Percentiles rank a stretch among this genome's conserved stretches.
These are phyloP conservation scores for Neltuma alba DNA, from an alignment of 306 rosid genomes.

Conservation along the genomic window DNA sequence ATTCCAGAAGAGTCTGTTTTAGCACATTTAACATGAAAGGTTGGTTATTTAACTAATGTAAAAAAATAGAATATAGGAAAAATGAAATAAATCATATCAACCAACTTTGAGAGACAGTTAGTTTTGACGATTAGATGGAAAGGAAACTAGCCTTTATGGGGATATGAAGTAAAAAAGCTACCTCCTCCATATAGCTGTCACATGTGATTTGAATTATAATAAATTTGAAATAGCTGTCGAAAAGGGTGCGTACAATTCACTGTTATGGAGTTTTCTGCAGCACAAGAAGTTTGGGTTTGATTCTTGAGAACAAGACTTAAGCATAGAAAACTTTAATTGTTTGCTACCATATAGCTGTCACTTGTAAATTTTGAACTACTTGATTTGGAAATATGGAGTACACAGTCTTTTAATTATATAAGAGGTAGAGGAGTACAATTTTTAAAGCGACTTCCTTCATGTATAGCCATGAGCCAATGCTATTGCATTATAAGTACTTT, in stretches of 20 bases:
- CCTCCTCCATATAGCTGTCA: slow-evolving; percentile 31
- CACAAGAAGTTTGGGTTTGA: not conserved
- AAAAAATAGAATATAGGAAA: not conserved
- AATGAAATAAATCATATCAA: slow-evolving; percentile 25
- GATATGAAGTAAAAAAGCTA: slow-evolving; percentile 37
- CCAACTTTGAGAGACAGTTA: slow-evolving; percentile 57
- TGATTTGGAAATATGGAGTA: not conserved
- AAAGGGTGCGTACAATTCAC: not conserved
- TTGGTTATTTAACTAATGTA: slow-evolving; percentile 14
- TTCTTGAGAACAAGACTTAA: not conserved
- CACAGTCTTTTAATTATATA: not conserved
- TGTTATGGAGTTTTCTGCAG: not conserved
- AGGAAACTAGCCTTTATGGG: slow-evolving; percentile 36
- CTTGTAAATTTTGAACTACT: too few species aligned
- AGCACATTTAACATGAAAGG: slow-evolving; percentile 15
- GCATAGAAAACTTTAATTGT: too few species aligned
- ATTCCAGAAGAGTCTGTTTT: slow-evolving; percentile 35
- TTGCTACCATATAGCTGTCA: too few species aligned
- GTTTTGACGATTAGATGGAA: slow-evolving; percentile 78
- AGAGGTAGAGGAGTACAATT: slow-evolving; percentile 4
- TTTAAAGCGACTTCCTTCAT: slow-evolving; percentile 9
- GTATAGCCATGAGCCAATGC: not conserved
- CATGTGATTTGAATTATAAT: slow-evolving; percentile 25
- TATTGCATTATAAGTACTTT: not conserved
- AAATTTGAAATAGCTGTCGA: slow-evolving; percentile 30